Evolutionary conservation across 371 early-diverging fungal genomes (phyloP).

Genomic region (Coemansia sp.): DNA sequence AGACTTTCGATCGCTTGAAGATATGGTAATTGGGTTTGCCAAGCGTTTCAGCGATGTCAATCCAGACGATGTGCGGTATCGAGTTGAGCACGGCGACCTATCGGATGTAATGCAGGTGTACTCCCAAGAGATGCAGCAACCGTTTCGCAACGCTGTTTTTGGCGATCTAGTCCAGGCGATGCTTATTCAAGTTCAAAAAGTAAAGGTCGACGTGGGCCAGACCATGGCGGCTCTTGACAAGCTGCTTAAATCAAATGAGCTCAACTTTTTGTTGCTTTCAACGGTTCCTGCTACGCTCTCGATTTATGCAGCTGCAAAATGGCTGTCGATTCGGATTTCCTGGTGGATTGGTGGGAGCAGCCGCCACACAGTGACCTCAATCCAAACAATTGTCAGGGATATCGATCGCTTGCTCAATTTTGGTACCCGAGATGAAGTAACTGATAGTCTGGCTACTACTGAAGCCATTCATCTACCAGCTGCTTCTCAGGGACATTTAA

Average conservation of each 20-base stretch:
- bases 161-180: slow-evolving; percentile 82
- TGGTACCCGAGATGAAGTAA: neutral
- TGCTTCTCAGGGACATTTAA: slow-evolving; percentile 48
- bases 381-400: slow-evolving; percentile 37
- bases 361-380: slow-evolving; percentile 24
- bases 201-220: slow-evolving; percentile 86
- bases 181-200: slow-evolving; percentile 87
- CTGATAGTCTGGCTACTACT: neutral
- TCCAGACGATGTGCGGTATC: slow-evolving; percentile 22
- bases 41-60: slow-evolving; percentile 27
- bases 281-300: slow-evolving; percentile 58
- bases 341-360: slow-evolving; percentile 34
- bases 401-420: slow-evolving; percentile 57
- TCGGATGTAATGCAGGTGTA: slow-evolving; percentile 75
- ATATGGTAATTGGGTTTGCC: slow-evolving; percentile 87
- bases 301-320: slow-evolving; percentile 40
- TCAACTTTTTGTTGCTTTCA: slow-evolving; percentile 89
- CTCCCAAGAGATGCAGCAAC: slow-evolving; percentile 71
- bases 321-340: slow-evolving; percentile 18
- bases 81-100: slow-evolving; percentile 72
- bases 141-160: slow-evolving; percentile 61
- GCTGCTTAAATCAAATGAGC: slow-evolving; percentile 88
- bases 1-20: slow-evolving; percentile 82
- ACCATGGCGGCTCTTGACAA: slow-evolving; percentile 93
- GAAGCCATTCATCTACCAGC: neutral